These are phyloP conservation scores for Tilletia caries DNA, from an alignment of 1,284 basidiomycete genomes.

Conservation along the genomic window DNA sequence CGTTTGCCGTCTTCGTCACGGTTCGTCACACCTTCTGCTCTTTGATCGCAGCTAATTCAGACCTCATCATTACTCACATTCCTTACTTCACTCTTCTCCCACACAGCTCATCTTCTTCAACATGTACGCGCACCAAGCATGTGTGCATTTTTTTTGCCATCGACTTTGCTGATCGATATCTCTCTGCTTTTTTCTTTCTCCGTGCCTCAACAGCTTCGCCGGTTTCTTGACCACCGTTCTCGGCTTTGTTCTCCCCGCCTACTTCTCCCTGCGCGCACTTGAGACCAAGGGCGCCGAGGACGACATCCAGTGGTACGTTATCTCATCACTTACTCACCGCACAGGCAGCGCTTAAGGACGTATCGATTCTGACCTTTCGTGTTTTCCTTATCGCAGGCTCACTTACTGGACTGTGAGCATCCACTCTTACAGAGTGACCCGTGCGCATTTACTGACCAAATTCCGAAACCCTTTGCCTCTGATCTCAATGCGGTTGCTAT, in stretches of 20 bases:
- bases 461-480: neutral
- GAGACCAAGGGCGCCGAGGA: conserved; percentile 52
- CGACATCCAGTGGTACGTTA: conserved; percentile 51
- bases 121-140: conserved; percentile 40
- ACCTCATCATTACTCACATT: neutral
- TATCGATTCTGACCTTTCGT: neutral
- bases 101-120: conserved; percentile 57
- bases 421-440: too few species aligned
- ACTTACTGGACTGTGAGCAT: conserved; percentile 50
- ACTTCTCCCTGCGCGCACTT: conserved; percentile 53
- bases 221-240: conserved; percentile 53
- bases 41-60: too few species aligned
- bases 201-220: conserved; percentile 33
- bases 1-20: conserved; percentile 60
- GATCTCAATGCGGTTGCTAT: neutral
- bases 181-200: neutral
- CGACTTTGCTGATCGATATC: conserved; percentile 11
- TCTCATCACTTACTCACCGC: too few species aligned
- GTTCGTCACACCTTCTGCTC: too few species aligned
- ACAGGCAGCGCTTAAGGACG: too few species aligned
- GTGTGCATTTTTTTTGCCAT: too few species aligned
- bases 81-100: neutral
- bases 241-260: conserved; percentile 52
- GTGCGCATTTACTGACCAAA: too few species aligned
- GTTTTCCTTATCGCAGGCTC: conserved; percentile 29